phyloP scores from a whole-genome alignment of 257 asterid species.

The Solanum tarapatanum region DNA sequence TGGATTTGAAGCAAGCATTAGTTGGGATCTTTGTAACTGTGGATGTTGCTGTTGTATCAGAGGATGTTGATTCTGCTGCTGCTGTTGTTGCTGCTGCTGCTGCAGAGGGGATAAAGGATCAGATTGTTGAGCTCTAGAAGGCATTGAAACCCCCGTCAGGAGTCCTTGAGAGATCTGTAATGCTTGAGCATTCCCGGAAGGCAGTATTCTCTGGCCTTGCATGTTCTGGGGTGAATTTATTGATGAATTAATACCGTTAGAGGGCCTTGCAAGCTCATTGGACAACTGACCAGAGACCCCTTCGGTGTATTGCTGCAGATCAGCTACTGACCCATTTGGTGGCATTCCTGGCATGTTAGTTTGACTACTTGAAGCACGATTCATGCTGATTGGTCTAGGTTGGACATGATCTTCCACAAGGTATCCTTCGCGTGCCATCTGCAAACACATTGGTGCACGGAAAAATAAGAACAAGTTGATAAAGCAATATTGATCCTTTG shows the following conservation, averaged over 20 bases:
- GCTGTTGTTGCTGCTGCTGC: constrained; percentile 12
- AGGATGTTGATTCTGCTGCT: constrained; percentile 32
- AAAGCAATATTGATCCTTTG: neutral
- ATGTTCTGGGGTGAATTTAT: constrained; percentile 34
- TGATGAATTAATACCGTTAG: constrained; percentile 30
- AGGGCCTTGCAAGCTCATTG: constrained; percentile 39
- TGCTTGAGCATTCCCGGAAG: constrained; percentile 53
- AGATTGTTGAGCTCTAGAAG: constrained; percentile 61
- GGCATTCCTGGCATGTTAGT: constrained; percentile 33
- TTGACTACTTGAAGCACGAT: constrained; percentile 28
- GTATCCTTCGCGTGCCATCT: constrained; percentile 83
- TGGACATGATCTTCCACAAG: constrained; percentile 58
- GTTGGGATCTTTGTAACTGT: constrained; percentile 69
- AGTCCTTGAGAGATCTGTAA: constrained; percentile 77
- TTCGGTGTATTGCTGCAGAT: constrained; percentile 56
- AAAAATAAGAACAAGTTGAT: neutral
- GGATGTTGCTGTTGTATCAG: constrained; percentile 42
- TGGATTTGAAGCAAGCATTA: constrained; percentile 56
- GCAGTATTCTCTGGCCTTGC: constrained; percentile 53
- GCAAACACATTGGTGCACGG: constrained; percentile 7
- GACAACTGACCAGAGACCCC: constrained; percentile 46
- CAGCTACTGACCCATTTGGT: constrained; percentile 28
- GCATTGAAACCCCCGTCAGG: constrained; percentile 35
- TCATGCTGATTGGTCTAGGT: constrained; percentile 42
- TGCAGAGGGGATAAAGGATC: constrained; percentile 49